Evolutionary conservation across 257 asterid genomes (phyloP).

Genomic region (Paraleonurus japonicus): DNA sequence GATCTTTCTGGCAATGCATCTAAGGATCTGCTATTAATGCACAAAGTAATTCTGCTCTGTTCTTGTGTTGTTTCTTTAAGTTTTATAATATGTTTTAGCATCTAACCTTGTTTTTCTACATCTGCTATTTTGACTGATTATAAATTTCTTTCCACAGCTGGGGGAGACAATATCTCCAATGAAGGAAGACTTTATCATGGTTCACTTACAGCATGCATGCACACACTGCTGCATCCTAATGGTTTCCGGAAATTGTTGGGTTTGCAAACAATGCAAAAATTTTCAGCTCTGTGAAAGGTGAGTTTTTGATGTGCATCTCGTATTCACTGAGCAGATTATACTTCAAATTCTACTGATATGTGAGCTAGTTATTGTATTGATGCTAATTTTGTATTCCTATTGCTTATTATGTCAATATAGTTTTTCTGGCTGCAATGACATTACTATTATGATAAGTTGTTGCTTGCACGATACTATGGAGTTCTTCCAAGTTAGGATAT

Average conservation of each 20-base stretch:
- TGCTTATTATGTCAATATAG: background rate
- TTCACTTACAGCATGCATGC: slow-evolving; percentile 91
- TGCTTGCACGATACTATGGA: background rate
- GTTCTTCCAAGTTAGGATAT: background rate
- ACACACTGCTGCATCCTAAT: slow-evolving; percentile 80
- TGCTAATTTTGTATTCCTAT: background rate
- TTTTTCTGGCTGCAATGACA: background rate
- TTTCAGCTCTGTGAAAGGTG: slow-evolving; percentile 90
- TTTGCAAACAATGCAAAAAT: slow-evolving; percentile 80
- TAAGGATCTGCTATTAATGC: slow-evolving; percentile 87
- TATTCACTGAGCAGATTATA: background rate
- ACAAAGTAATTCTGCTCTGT: slow-evolving; percentile 54
- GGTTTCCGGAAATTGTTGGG: slow-evolving; percentile 92
- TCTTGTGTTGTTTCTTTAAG: background rate
- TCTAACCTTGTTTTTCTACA: background rate
- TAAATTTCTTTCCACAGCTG: slow-evolving; percentile 46
- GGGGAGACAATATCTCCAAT: slow-evolving; percentile 92
- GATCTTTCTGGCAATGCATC: slow-evolving; percentile 92
- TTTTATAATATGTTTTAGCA: background rate
- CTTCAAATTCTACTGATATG: background rate
- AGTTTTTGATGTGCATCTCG: slow-evolving; percentile 4
- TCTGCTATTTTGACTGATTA: slow-evolving; percentile 4
- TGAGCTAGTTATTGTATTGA: background rate
- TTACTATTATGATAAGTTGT: background rate
- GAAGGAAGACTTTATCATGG: slow-evolving; percentile 99